These are phyloP conservation scores for Moesziomyces antarcticus DNA, from an alignment of 1,284 basidiomycete species.

Conservation along the genomic window DNA sequence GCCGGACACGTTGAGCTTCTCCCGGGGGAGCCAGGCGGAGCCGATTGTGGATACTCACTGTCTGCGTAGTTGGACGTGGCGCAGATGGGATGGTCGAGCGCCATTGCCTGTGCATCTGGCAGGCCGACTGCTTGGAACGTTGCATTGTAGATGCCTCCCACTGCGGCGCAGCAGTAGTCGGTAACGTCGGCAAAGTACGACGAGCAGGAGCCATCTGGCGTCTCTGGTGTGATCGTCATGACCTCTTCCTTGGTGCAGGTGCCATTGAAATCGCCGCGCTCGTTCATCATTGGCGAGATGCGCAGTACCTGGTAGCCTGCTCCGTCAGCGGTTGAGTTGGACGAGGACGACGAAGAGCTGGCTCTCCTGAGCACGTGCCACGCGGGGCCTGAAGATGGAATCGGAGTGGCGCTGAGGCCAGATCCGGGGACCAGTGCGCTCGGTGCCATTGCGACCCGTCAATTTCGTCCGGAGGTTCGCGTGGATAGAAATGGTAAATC, in stretches of 20 bases:
- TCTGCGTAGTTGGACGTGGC: slow-evolving; percentile 49
- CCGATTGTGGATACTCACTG: too few relatives aligned
- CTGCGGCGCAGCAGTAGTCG: slow-evolving; percentile 57
- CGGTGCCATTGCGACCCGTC: slow-evolving; percentile 15
- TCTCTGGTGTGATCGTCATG: slow-evolving; percentile 46
- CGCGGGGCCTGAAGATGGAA: slow-evolving; percentile 9
- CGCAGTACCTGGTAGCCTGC: slow-evolving; percentile 23
- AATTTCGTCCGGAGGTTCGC: too few relatives aligned
- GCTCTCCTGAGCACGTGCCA: slow-evolving; percentile 19
- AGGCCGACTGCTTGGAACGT: slow-evolving; percentile 32
- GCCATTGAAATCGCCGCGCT: slow-evolving; percentile 49
- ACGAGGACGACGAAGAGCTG: slow-evolving; percentile 2
- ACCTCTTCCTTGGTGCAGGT: slow-evolving; percentile 36
- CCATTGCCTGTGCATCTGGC: slow-evolving; percentile 27
- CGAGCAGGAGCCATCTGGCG: slow-evolving; percentile 41
- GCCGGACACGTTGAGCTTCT: too few relatives aligned
- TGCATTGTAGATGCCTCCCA: slow-evolving; percentile 47
- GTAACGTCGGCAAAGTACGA: slow-evolving; percentile 55
- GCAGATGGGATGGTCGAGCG: slow-evolving; percentile 46
- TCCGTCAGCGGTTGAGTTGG: slow-evolving; percentile 4
- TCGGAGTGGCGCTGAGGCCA: slow-evolving; percentile 14
- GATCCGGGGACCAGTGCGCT: background rate
- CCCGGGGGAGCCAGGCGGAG: too few relatives aligned
- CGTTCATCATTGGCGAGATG: slow-evolving; percentile 41
- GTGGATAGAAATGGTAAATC: too few relatives aligned